Conservation (phyloP, 2,329 filamentous ascomycete species). For the Hypoxylon sp. region DNA sequence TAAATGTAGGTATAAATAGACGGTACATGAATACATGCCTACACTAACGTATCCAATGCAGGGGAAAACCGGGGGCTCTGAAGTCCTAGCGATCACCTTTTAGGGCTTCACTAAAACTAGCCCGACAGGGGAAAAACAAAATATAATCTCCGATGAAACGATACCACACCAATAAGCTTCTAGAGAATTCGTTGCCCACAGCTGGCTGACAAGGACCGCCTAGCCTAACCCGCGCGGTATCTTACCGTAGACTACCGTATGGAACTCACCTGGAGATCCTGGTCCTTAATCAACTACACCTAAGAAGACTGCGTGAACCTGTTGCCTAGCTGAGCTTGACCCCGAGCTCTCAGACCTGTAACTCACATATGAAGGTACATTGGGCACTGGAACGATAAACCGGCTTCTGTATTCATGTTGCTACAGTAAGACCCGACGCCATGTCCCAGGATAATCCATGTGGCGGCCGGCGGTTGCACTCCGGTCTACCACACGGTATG, state of each 20-base stretch:
- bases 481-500: slow-evolving; percentile 17
- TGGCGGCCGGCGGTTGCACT: slow-evolving; percentile 3
- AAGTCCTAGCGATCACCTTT: slow-evolving; percentile 24
- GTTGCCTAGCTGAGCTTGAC: slow-evolving; percentile 4
- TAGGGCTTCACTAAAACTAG: slow-evolving; percentile 9
- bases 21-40: slow-evolving; percentile 14
- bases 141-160: slow-evolving; percentile 40
- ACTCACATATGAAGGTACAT: background rate
- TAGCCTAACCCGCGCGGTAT: slow-evolving; percentile 19
- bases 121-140: slow-evolving; percentile 31
- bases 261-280: slow-evolving; percentile 4
- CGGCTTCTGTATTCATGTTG: slow-evolving; percentile 5
- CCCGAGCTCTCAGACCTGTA: slow-evolving; percentile 2
- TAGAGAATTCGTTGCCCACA: slow-evolving; percentile 26
- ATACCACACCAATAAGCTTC: slow-evolving; percentile 40
- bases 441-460: slow-evolving; percentile 32
- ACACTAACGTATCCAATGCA: slow-evolving; percentile 22
- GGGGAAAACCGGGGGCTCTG: slow-evolving; percentile 15
- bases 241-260: slow-evolving; percentile 16
- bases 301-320: slow-evolving; percentile 14
- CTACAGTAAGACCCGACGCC: slow-evolving; percentile 2
- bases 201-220: slow-evolving; percentile 24
- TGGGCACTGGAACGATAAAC: background rate
- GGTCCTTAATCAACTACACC: slow-evolving; percentile 20
- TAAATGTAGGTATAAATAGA: slow-evolving; percentile 25